A percentile compares a stretch with the other conserved stretches of the same genome.
phyloP scores from a whole-genome alignment of 345 rosid genomes.

The Citrus cavaleriei region DNA sequence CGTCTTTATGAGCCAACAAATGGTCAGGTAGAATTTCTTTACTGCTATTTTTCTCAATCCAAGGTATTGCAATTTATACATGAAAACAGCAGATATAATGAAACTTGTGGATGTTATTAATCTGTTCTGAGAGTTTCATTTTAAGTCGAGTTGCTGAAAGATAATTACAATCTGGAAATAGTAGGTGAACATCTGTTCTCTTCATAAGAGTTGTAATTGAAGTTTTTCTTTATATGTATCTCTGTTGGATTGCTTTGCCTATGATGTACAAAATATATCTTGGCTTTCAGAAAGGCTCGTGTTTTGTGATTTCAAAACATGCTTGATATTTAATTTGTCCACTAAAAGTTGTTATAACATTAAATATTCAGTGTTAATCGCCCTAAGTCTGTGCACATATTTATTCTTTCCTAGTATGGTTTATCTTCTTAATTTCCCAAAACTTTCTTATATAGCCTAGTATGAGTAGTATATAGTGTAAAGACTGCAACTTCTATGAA shows the following conservation, averaged over 20 bases:
- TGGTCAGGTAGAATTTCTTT: conserved; percentile 63
- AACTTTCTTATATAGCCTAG: no score
- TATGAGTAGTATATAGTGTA: no score
- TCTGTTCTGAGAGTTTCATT: not conserved
- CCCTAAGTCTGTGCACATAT: no score
- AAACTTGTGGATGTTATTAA: not conserved
- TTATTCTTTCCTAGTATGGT: no score
- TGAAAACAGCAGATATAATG: not conserved
- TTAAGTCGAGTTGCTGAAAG: not conserved
- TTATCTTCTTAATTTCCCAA: no score
- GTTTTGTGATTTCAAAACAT: not conserved
- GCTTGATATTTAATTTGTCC: not conserved
- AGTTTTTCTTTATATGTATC: not conserved
- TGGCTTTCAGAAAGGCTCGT: not conserved
- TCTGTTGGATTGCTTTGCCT: conserved; percentile 1
- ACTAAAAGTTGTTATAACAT: not conserved
- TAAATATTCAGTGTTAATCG: not conserved
- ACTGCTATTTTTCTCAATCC: not conserved
- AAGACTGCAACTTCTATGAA: no score
- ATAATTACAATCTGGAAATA: not conserved
- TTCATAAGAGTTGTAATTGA: not conserved
- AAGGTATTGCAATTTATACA: not conserved
- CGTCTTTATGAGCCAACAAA: conserved; percentile 81
- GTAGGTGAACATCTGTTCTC: not conserved
- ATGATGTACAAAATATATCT: not conserved